Percentiles rank a stretch among this genome's conserved stretches.
Conservation (phyloP, 805 yeast species). For the Teunomyces gatunensis region DNA sequence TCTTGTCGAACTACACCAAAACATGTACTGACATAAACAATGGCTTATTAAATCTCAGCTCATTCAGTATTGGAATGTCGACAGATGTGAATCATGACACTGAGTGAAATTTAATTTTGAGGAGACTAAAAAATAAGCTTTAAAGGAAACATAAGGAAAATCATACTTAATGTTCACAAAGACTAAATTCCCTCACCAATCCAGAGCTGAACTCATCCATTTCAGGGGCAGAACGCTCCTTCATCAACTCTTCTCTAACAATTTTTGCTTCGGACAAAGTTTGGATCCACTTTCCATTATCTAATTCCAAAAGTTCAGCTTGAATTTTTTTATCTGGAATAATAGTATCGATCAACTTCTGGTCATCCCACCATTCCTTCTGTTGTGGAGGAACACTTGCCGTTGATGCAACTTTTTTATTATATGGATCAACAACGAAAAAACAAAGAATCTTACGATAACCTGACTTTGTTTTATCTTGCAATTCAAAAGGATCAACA, state of each 20-base stretch:
- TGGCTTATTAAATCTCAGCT: too few relatives aligned
- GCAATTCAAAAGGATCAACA: constrained; percentile 37
- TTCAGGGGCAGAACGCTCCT: constrained; percentile 21
- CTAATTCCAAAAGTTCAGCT: constrained; percentile 4
- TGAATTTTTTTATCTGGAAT: constrained; percentile 7
- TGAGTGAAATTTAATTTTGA: too few relatives aligned
- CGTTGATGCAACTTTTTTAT: constrained; percentile 24
- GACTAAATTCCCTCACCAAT: constrained; percentile 21
- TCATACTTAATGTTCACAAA: constrained; percentile 31
- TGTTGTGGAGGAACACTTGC: constrained; percentile 40
- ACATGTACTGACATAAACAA: too few relatives aligned
- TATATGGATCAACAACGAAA: constrained; percentile 37
- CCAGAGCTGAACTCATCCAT: constrained; percentile 13
- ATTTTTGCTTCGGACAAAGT: constrained; percentile 23
- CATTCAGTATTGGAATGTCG: too few relatives aligned
- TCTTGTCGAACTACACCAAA: too few relatives aligned
- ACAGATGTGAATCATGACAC: too few relatives aligned
- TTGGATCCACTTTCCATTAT: constrained; percentile 15
- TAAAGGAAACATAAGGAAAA: too few relatives aligned
- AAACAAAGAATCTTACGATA: constrained; percentile 39
- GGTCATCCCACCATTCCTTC: constrained; percentile 28
- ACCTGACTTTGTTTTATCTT: constrained; percentile 34
- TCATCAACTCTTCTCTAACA: constrained; percentile 28
- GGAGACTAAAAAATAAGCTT: too few relatives aligned
- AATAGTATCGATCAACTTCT: constrained; percentile 7